Evolutionary conservation across 208 protist species (phyloP).

Genomic region (Trypanosoma congolense): DNA sequence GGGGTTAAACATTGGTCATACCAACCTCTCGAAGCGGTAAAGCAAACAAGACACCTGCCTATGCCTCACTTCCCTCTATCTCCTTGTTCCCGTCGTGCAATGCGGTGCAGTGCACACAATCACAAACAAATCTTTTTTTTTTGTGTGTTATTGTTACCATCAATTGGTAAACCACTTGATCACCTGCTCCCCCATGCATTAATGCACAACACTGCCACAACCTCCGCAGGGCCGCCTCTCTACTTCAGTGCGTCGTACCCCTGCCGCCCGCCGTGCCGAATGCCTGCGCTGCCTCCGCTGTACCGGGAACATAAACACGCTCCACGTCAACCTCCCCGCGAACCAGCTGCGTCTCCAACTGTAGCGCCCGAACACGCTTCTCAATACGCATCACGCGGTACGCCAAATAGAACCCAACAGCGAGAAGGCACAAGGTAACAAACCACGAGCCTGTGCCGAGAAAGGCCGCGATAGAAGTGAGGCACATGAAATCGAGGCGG

Average conservation of each 20-base stretch:
- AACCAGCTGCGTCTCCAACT: constrained; percentile 62
- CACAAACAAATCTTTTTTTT: too few species aligned
- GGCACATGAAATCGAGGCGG: constrained; percentile 68
- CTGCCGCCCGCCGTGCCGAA: constrained; percentile 14
- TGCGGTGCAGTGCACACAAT: too few species aligned
- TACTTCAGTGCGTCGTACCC: constrained; percentile 18
- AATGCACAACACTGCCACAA: too few species aligned
- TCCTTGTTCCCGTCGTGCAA: too few species aligned
- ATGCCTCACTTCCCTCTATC: too few species aligned
- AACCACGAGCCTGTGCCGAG: constrained; percentile 54
- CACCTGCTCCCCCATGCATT: too few species aligned
- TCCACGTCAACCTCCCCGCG: constrained; percentile 58
- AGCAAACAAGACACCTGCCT: too few species aligned
- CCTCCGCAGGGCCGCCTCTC: too few species aligned
- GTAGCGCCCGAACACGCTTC: constrained; percentile 41
- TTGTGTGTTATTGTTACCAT: too few species aligned
- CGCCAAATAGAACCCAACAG: constrained; percentile 55
- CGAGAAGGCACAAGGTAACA: constrained; percentile 39
- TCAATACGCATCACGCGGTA: constrained; percentile 75
- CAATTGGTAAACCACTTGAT: too few species aligned
- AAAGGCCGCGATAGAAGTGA: constrained; percentile 57
- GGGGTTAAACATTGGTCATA: too few species aligned
- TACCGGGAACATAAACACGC: constrained; percentile 50
- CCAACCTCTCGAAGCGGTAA: too few species aligned
- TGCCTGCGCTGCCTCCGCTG: constrained; percentile 44